Evolutionary conservation across 345 rosid genomes (phyloP), one percentile per base, ranked within the genome.

Genomic region (Acer saccharum): DNA sequence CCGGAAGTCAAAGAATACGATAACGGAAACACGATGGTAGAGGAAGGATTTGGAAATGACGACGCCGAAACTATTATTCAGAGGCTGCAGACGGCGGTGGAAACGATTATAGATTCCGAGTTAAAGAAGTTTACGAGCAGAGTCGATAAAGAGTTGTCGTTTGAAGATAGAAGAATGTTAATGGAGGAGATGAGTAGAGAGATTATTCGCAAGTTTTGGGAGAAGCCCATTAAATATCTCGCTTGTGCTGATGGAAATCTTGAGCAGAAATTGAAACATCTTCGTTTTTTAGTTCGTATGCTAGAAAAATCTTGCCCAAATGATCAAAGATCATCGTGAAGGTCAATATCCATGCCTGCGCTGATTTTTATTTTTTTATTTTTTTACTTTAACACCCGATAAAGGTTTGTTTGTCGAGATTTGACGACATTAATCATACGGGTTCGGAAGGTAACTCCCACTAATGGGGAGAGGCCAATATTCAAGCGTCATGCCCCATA

Each of bases 141-240:
- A 69, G 74, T 57, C 13, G 41, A 17, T 17, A 67, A 13, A 23
- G 67, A 55, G 16, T 3, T 44, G 46, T 21, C 75, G 0, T 18
- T 1, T 2, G 25, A 58, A 0, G 76, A 70, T 9, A 10, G 55
- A 12, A 12, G 2, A 17, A n/a, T 55, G 0, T 7, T 58, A 25
- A 67, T 71, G 1, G 79, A 81, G 68, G 44, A 54, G 18, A 69
- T 58, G 76, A 81, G 84, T 68, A 35, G 14, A 14, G 76, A 69
- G 3, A 81, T 81, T 27, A 64, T 65, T 32, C 6, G 20, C 67
- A 35, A 69, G 63, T 74, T 72, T 18, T 21, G 78, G 69, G 78
- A 69, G 76, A 81, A 16, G 44, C 81, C 84, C 4, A 12, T 78
- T 3, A 18, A 41, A 21, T 77, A 74, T 58, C 18, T 78, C 12